Evolutionary conservation across 78 protist species (phyloP).

Genomic region (Polysphondylium violaceum): DNA sequence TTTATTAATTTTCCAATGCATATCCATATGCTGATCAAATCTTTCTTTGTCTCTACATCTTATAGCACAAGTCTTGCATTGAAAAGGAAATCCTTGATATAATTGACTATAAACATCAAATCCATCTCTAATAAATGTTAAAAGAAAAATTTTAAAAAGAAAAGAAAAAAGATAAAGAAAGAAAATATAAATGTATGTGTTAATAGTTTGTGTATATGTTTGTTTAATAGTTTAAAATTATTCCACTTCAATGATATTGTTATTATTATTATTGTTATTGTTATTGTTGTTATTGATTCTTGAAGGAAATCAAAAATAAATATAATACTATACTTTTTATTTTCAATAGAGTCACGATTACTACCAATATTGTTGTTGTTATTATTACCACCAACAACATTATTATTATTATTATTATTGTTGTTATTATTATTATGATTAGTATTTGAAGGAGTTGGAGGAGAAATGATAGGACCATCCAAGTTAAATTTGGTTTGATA

Average conservation of each 20-base stretch:
- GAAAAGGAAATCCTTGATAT: conserved; percentile 37
- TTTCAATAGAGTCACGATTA: background rate
- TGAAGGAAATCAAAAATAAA: background rate
- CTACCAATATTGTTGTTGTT: background rate
- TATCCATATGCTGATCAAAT: conserved; percentile 55
- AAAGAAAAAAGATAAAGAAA: background rate
- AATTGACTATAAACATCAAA: conserved; percentile 19
- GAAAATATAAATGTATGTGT: background rate
- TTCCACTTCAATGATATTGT: background rate
- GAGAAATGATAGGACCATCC: background rate
- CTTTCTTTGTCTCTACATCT: conserved; percentile 48
- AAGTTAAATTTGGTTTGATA: background rate
- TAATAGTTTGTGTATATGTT: background rate
- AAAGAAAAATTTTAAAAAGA: background rate
- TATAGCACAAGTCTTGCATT: conserved; percentile 68
- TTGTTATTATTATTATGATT: background rate
- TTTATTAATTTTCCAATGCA: conserved; percentile 54
- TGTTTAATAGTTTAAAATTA: background rate
- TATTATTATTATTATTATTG: background rate
- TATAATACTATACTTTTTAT: conserved; percentile 8
- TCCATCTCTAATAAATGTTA: background rate
- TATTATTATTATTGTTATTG: background rate
- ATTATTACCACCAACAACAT: background rate
- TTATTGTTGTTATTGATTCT: background rate
- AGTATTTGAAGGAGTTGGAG: background rate